Evolutionary conservation across 225 moss, liverwort and hornwort genomes (phyloP), one percentile per base, ranked within the genome.

Genomic region (Pleurozium schreberi): DNA sequence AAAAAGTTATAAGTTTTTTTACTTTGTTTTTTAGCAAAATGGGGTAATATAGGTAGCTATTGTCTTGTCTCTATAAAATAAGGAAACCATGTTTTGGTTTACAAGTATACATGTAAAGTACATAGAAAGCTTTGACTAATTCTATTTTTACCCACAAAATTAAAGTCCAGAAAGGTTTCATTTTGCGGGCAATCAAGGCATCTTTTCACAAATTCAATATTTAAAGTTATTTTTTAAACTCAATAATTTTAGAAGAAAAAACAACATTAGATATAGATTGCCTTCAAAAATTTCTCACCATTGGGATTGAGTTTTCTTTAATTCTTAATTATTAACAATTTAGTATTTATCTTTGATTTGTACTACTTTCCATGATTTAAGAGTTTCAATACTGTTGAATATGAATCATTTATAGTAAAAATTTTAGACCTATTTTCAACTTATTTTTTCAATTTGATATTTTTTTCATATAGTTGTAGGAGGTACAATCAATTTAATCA

Each of bases 91-190:
- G 19, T 8, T 50, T 75, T 7, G 2, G 20, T 50, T 49, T 34
- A 18, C 0, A 75, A 0, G 1, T 33, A 33, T 19, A 31, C 1
- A 20, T 45, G 4, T n/a, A n/a, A n/a, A n/a, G n/a, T 75, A 49
- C 0, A 1, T 49, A 1, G 3, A 50, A 75, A 8, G 3, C 8
- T 75, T 20, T 75, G 3, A 50, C 33, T 20, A 20, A 20, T 75
- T 50, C 8, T 50, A 8, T 20, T 50, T 75, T 20, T 8, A 2
- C 49, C 20, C 6, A 50, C 1, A 33, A 33, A 20, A 21, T 50
- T 5, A 50, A 75, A 50, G 33, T 34, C 8, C 4, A 75, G 20
- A 13, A 33, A 50, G 33, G 13, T 33, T 75, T 75, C 5, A 21
- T 75, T 50, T 21, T 75, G 21, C 13, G 6, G 5, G 5, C 20